A percentile compares a stretch with the other conserved stretches of the same genome.
phyloP scores from a whole-genome alignment of 140 eudicot species.

The Flaveria floridana region DNA sequence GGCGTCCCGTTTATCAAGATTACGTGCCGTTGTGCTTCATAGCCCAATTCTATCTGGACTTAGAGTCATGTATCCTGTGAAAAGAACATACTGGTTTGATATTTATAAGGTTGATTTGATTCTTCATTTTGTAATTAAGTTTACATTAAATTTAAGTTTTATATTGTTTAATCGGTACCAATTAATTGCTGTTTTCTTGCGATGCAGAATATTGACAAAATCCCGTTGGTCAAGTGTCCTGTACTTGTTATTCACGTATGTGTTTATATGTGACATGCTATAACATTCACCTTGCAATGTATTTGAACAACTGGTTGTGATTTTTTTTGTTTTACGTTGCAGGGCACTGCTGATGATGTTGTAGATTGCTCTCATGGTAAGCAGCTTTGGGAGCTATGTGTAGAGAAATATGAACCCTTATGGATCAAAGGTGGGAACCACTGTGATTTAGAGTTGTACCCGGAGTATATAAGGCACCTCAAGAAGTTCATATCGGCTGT shows the following conservation, averaged over 20 bases:
- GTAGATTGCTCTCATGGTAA: constrained; percentile 91
- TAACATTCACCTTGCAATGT: not conserved
- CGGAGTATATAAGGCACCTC: constrained; percentile 78
- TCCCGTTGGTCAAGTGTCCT: constrained; percentile 78
- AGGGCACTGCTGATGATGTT: constrained; percentile 97
- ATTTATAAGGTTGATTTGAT: constrained; percentile 63
- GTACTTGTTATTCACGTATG: constrained; percentile 87
- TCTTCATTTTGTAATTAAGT: not conserved
- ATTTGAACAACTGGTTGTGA: not conserved
- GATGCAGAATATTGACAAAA: constrained; percentile 93
- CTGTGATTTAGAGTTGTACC: constrained; percentile 85
- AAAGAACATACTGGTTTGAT: constrained; percentile 90
- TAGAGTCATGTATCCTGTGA: constrained; percentile 94
- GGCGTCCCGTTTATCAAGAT: constrained; percentile 67
- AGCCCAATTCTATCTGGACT: constrained; percentile 87
- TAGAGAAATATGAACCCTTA: constrained; percentile 85
- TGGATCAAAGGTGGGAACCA: constrained; percentile 96
- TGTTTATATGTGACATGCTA: constrained; percentile 22
- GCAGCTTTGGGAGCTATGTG: constrained; percentile 87
- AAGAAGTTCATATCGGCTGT: constrained; percentile 80
- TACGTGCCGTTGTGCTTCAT: constrained; percentile 91
- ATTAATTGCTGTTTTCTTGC: constrained; percentile 5
- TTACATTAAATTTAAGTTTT: not conserved
- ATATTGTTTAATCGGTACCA: not conserved
- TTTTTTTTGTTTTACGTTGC: constrained; percentile 11